Evolutionary conservation across 2,329 filamentous ascomycete genomes (phyloP).

Genomic region (Hypoxylon sp.): DNA sequence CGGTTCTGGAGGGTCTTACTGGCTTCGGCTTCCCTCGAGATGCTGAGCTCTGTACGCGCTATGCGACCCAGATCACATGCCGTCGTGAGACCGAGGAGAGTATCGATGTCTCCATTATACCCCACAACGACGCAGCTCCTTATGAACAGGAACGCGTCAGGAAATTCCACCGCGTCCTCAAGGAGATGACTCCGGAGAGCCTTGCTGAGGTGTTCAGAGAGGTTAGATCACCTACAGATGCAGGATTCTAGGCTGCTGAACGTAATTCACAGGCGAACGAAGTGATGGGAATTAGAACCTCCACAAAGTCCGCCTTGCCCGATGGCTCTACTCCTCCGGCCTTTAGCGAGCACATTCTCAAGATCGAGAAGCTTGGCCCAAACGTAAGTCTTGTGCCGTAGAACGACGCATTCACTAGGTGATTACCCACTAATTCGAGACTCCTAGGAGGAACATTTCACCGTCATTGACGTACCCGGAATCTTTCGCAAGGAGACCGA

Average conservation of each 20-base stretch:
- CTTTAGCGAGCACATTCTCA: slow-evolving; percentile 64
- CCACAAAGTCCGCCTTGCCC: slow-evolving; percentile 3
- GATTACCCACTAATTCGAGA: slow-evolving; percentile 5
- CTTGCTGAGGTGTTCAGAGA: slow-evolving; percentile 60
- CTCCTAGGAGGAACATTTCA: slow-evolving; percentile 61
- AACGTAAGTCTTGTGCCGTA: slow-evolving; percentile 47
- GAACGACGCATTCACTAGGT: neutral
- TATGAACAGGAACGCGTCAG: slow-evolving; percentile 47
- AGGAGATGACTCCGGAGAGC: slow-evolving; percentile 47
- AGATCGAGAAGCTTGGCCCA: slow-evolving; percentile 63
- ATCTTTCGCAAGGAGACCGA: slow-evolving; percentile 62
- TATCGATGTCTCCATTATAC: slow-evolving; percentile 62
- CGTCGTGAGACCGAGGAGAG: slow-evolving; percentile 56
- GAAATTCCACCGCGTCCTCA: slow-evolving; percentile 51
- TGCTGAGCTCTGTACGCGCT: slow-evolving; percentile 63
- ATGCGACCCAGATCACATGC: slow-evolving; percentile 64
- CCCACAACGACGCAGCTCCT: slow-evolving; percentile 45
- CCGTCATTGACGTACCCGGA: slow-evolving; percentile 68
- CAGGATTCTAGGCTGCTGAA: slow-evolving; percentile 18
- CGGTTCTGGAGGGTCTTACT: slow-evolving; percentile 78
- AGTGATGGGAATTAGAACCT: slow-evolving; percentile 61
- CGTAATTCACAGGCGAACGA: slow-evolving; percentile 56
- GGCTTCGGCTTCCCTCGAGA: slow-evolving; percentile 64
- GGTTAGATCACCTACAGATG: slow-evolving; percentile 48
- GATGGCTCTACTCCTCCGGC: slow-evolving; percentile 45